Evolutionary conservation across 164 flowering plant species (phyloP).

Genomic region (Aristolochia californica): DNA sequence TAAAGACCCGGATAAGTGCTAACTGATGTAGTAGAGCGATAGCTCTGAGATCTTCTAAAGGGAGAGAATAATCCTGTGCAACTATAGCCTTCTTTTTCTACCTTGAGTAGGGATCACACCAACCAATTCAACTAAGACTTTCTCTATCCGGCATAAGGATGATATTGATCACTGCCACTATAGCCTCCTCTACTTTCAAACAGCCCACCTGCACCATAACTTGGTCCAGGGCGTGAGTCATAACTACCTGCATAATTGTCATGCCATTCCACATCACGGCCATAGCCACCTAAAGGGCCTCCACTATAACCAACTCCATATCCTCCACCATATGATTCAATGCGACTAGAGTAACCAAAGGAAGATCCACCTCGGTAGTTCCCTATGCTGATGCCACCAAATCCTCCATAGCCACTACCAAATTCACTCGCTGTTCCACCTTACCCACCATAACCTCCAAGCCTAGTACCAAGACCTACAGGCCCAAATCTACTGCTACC

Average conservation of each 20-base stretch:
- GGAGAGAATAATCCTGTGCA: slow-evolving; percentile 21
- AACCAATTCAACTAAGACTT: slow-evolving; percentile 76
- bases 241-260: slow-evolving; percentile 56
- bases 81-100: slow-evolving; percentile 29
- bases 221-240: slow-evolving; percentile 65
- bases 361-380: slow-evolving; percentile 41
- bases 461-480: slow-evolving; percentile 47
- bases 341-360: slow-evolving; percentile 45
- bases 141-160: slow-evolving; percentile 78
- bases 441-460: slow-evolving; percentile 54
- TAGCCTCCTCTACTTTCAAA: slow-evolving; percentile 80
- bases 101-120: slow-evolving; percentile 82
- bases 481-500: slow-evolving; percentile 53
- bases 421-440: slow-evolving; percentile 33
- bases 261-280: slow-evolving; percentile 46
- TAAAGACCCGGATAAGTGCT: background rate
- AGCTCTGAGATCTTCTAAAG: slow-evolving; percentile 29
- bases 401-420: slow-evolving; percentile 41
- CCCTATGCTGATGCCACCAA: slow-evolving; percentile 29
- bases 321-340: slow-evolving; percentile 48
- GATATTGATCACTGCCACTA: slow-evolving; percentile 79
- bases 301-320: slow-evolving; percentile 46
- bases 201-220: slow-evolving; percentile 36
- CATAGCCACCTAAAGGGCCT: slow-evolving; percentile 40
- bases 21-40: slow-evolving; percentile 14